phyloP scores from a whole-genome alignment of 495 filamentous ascomycete species.

The Niebla homalea region DNA sequence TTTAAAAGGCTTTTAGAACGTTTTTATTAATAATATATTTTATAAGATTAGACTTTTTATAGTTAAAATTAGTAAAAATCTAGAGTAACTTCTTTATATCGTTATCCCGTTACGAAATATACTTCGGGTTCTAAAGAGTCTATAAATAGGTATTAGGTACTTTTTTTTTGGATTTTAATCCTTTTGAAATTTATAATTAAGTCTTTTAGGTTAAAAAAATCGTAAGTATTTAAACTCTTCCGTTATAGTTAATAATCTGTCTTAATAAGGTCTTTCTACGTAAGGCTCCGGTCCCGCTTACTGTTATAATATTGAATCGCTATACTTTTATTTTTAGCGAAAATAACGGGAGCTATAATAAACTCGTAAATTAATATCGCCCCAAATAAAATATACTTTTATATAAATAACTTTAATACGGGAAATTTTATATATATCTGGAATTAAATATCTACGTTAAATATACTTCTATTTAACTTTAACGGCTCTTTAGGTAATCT shows the following conservation, averaged over 20 bases:
- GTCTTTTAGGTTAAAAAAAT: not conserved
- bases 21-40: conserved; percentile 21
- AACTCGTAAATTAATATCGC: too few species aligned
- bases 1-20: not conserved
- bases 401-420: too few species aligned
- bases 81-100: conserved; percentile 23
- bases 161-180: conserved; percentile 8
- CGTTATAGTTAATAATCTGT: not conserved
- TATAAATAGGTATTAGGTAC: conserved; percentile 5
- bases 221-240: not conserved
- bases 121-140: conserved; percentile 21
- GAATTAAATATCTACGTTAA: not conserved
- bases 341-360: too few species aligned
- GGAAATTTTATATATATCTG: too few species aligned
- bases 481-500: conserved; percentile 24
- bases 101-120: conserved; percentile 18
- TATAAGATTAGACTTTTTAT: conserved; percentile 31
- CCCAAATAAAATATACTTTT: too few species aligned
- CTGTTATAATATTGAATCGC: too few species aligned
- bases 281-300: too few species aligned
- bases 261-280: too few species aligned
- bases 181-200: conserved; percentile 14
- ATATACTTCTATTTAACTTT: not conserved
- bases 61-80: conserved; percentile 33
- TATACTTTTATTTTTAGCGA: too few species aligned